Conservation (phyloP, 2,329 filamentous ascomycete genomes). For the Penicillium sp. region DNA sequence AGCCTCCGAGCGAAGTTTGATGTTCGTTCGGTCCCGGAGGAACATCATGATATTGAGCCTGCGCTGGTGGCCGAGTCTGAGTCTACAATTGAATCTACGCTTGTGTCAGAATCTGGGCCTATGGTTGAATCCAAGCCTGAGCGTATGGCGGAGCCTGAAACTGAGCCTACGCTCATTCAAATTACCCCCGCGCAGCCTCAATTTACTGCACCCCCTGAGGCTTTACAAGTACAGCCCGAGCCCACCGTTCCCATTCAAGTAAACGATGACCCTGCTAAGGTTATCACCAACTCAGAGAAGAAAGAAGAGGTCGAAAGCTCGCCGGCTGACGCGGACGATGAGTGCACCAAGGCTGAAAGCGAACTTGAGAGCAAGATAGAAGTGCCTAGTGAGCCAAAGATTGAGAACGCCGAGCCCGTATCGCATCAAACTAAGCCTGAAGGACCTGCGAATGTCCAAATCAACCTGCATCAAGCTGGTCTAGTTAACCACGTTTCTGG, state of each 20-base stretch:
- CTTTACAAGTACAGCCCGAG: neutral
- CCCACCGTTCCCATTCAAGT: neutral
- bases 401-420: neutral
- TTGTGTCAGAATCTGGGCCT: neutral
- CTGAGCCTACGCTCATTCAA: neutral
- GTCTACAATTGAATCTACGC: neutral
- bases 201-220: neutral
- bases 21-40: slow-evolving; percentile 19
- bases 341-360: neutral
- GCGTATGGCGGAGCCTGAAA: neutral
- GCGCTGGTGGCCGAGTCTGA: neutral
- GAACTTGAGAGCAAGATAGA: neutral
- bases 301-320: neutral
- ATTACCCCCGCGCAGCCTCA: neutral
- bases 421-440: neutral
- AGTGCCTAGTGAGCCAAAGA: neutral
- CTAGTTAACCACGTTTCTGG: neutral
- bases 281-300: neutral
- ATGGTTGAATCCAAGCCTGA: neutral
- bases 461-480: neutral
- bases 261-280: neutral
- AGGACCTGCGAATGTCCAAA: neutral
- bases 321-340: neutral
- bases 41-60: neutral
- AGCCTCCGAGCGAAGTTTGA: slow-evolving; percentile 42